A percentile compares a stretch with the other conserved stretches of the same genome.
Evolutionary conservation across 306 rosid species (phyloP).

Genomic region (Casuarina cunninghamiana): DNA sequence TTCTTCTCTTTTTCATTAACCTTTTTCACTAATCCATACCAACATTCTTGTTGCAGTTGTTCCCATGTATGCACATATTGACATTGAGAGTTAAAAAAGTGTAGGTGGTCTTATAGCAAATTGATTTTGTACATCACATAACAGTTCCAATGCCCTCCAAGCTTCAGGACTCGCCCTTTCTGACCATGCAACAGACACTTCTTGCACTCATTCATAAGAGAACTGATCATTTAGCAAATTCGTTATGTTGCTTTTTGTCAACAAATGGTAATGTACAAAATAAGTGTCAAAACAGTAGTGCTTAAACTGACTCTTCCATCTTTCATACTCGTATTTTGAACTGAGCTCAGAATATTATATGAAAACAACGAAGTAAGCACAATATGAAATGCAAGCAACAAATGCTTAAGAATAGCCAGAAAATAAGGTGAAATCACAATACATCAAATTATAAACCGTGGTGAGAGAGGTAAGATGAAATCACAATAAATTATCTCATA

Average conservation of each 20-base stretch:
- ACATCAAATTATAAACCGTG: too few species aligned
- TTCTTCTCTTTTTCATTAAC: not conserved
- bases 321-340: conserved; percentile 4
- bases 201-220: not conserved
- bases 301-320: not conserved
- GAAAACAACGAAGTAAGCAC: conserved; percentile 1
- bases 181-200: not conserved
- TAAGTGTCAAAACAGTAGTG: not conserved
- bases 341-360: conserved; percentile 18
- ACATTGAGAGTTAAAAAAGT: too few species aligned
- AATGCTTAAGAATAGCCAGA: not conserved
- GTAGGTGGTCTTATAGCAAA: too few species aligned
- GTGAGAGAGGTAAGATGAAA: too few species aligned
- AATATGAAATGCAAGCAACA: conserved; percentile 4
- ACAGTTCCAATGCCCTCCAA: too few species aligned
- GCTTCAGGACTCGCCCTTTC: not conserved
- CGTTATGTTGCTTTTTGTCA: not conserved
- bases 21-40: too few species aligned
- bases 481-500: too few species aligned
- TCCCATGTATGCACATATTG: too few species aligned
- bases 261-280: not conserved
- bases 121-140: too few species aligned
- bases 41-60: too few species aligned
- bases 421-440: too few species aligned
- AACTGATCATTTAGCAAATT: conserved; percentile 8